Base-by-base conservation (phyloP, 2,329 filamentous ascomycete genomes). In the Curvularia eragrostidis region DNA sequence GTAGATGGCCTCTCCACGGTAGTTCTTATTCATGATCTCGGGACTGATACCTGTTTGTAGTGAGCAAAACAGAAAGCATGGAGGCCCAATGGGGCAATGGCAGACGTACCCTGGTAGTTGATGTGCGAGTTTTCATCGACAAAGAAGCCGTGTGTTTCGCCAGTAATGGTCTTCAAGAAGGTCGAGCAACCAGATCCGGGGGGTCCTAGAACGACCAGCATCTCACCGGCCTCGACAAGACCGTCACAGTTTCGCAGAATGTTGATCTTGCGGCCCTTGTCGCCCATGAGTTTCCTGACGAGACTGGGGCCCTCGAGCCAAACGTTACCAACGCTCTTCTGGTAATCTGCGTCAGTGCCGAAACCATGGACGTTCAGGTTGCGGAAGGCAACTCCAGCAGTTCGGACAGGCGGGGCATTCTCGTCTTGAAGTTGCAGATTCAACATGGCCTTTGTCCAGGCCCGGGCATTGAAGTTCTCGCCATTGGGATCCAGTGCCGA, bases 1-100 rank as follows among this genome's bases (percentile, higher is more conserved):
- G 78, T 95, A 95, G 74, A 95, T 93, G 61, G 90, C 90, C 77
- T 96, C 91, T 64, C 91, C 91, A 26, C 90, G 88, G 79, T 94
- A 93, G 61, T 85, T 82, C 10, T 85, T 86, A 77, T 90, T 86
- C 90, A 95, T 94, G 71, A 91, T 85, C 70, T 90, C 79, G 54
- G 90, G 84, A 2, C 85, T 80, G 68, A 91, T 83, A 65, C 88
- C 86, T 83, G 32, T 9, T 43, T 59, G 23, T 32, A 30, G 43
- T 69, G 44, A 69, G 63, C 23, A 51, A 49, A 26, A 12, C 12
- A 38, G 36, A 42, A 3, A n/a, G 6, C 34, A 26, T 43, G 18
- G 39, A 15, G 21, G 21, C 8, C 7, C 2, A 24, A 21, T 24
- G 23, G 8, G 32, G 24, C 4, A 28, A 30, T 24, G 13, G 21